Conservation (phyloP, 202 grass and related monocot species). For the Cymbopogon flexuosus region DNA sequence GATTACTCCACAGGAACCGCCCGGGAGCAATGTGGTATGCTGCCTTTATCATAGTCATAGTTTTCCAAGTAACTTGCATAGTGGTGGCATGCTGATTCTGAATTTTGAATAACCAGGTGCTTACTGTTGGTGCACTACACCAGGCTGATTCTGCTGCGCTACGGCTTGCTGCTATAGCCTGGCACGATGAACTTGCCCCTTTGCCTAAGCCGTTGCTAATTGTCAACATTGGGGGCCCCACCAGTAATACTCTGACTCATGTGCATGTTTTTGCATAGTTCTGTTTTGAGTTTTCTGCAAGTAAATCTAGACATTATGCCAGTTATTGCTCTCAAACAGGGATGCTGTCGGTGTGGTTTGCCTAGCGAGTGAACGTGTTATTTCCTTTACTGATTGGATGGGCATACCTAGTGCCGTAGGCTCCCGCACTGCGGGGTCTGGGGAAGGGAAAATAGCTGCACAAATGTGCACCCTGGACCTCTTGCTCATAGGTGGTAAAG, state of each 20-base stretch:
- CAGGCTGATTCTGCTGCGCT: constrained; percentile 76
- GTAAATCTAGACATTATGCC: neutral
- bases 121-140: constrained; percentile 77
- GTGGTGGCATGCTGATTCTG: constrained; percentile 26
- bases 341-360: neutral
- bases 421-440: no score
- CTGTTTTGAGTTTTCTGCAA: constrained; percentile 4
- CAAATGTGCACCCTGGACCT: no score
- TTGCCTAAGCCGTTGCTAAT: constrained; percentile 77
- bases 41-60: constrained; percentile 8
- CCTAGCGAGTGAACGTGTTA: neutral
- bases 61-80: neutral
- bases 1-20: constrained; percentile 69
- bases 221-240: constrained; percentile 74
- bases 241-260: constrained; percentile 43
- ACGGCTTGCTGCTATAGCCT: constrained; percentile 64
- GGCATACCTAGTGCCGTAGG: no score
- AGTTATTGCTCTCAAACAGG: neutral
- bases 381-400: neutral
- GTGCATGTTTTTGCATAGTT: neutral
- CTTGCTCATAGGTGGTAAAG: no score
- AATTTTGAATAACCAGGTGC: constrained; percentile 48
- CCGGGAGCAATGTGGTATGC: constrained; percentile 75
- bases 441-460: no score
- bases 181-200: constrained; percentile 87